Percentiles rank a stretch among this genome's conserved stretches.
These are phyloP conservation scores for Populus pruinosa DNA, from an alignment of 345 rosid species.

Conservation along the genomic window DNA sequence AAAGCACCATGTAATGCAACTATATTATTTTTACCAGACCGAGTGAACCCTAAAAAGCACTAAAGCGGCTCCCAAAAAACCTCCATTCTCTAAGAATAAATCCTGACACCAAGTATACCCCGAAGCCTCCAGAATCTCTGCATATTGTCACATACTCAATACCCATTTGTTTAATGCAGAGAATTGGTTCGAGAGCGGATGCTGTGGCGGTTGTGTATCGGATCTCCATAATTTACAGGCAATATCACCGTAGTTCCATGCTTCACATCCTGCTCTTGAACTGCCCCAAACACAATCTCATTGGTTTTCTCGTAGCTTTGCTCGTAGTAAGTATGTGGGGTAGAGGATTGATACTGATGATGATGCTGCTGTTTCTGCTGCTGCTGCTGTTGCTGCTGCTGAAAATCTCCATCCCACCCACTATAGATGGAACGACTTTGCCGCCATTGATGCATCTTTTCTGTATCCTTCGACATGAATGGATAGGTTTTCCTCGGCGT, in stretches of 20 bases:
- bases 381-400: slow-evolving; percentile 41
- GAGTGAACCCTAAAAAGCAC: background rate
- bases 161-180: slow-evolving; percentile 31
- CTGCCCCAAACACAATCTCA: slow-evolving; percentile 85
- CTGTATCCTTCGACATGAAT: slow-evolving; percentile 92
- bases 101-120: slow-evolving; percentile 4
- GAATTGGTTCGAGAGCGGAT: slow-evolving; percentile 44
- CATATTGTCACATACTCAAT: background rate
- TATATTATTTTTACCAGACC: slow-evolving; percentile 2
- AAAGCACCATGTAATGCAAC: background rate
- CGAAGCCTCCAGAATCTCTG: slow-evolving; percentile 11
- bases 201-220: slow-evolving; percentile 42
- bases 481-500: slow-evolving; percentile 86
- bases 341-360: slow-evolving; percentile 63
- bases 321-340: slow-evolving; percentile 73
- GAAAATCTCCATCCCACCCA: slow-evolving; percentile 60
- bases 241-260: slow-evolving; percentile 40
- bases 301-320: slow-evolving; percentile 69
- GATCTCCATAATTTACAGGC: slow-evolving; percentile 56
- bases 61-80: slow-evolving; percentile 12
- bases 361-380: slow-evolving; percentile 52
- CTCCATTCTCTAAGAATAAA: slow-evolving; percentile 2
- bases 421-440: slow-evolving; percentile 73
- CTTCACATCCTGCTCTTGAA: slow-evolving; percentile 64
- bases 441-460: slow-evolving; percentile 82